phyloP scores from a whole-genome alignment of 2,329 filamentous ascomycete genomes.

The Sporothrix pseudoabietina region DNA sequence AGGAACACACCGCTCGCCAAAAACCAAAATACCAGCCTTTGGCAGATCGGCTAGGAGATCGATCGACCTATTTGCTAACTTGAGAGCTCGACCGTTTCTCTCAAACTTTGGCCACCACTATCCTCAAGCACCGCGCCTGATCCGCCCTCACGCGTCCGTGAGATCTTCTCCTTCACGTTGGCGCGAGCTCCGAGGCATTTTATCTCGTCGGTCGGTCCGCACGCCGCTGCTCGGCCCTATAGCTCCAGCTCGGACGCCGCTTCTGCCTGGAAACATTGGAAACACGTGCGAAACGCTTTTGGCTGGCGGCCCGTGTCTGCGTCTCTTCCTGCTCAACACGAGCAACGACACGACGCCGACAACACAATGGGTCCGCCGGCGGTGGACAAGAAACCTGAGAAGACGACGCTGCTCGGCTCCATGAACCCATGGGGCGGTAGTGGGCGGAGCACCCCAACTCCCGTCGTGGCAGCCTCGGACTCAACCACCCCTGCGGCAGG shows the following conservation, averaged over 20 bases:
- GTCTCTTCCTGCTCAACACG: not conserved
- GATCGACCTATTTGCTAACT: no score
- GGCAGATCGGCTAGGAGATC: not conserved
- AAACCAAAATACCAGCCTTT: not conserved
- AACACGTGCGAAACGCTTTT: constrained; percentile 11
- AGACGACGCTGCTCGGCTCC: constrained; percentile 63
- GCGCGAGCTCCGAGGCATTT: constrained; percentile 25
- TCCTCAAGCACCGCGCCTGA: not conserved
- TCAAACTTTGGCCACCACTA: not conserved
- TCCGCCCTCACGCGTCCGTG: constrained; percentile 9
- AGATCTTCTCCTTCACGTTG: constrained; percentile 25
- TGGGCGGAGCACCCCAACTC: constrained; percentile 38
- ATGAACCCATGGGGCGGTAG: constrained; percentile 61
- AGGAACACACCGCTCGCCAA: not conserved
- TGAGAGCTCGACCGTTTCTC: not conserved
- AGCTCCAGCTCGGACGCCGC: constrained; percentile 21
- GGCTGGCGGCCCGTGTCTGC: constrained; percentile 23
- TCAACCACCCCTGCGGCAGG: constrained; percentile 41
- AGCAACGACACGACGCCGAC: constrained; percentile 18
- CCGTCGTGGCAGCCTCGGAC: not conserved
- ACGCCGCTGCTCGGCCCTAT: constrained; percentile 10
- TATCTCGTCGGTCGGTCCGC: constrained; percentile 22
- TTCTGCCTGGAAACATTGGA: constrained; percentile 20
- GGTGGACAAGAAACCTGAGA: constrained; percentile 56
- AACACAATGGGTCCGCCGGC: constrained; percentile 45